Base-by-base conservation (phyloP, 805 yeast genomes). In the Crinitomyces ghanaensis region DNA sequence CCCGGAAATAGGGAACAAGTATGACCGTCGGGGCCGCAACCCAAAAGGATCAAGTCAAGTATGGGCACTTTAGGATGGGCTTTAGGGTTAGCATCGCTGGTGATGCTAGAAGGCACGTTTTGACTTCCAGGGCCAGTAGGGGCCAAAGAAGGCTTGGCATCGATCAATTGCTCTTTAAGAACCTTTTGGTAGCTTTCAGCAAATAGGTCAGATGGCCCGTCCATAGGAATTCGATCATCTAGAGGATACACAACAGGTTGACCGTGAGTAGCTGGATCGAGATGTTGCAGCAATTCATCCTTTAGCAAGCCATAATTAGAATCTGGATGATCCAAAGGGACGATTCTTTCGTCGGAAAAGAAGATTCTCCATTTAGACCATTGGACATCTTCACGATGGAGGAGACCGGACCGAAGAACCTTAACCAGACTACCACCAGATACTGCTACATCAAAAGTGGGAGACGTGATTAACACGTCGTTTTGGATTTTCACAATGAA, bases 21-120 rank as follows among this genome's bases (percentile, higher is more conserved):
- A 56, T 85, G 96, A 24, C 95, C 96, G 50, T 85, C 96, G 22
- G 95, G 95, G 5, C 96, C 96, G 54, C 91, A 80, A 15, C 96
- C 96, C 42, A 85, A 65, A 36, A 84, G 60, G 15, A 85, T 61
- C 46, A 84, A 60, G 56, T 85, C 94, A 20, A 71, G 48, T 1
- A 42, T 34, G 13, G 53, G 47, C n/a, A n/a, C n/a, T n/a, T n/a
- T n/a, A n/a, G n/a, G n/a, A n/a, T n/a, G n/a, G n/a, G n/a, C n/a
- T n/a, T n/a, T n/a, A n/a, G n/a, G n/a, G n/a, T n/a, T n/a, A n/a
- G n/a, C n/a, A n/a, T n/a, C n/a, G n/a, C n/a, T n/a, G n/a, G n/a
- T n/a, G n/a, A n/a, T n/a, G n/a, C n/a, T n/a, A n/a, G n/a, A n/a
- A n/a, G n/a, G n/a, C n/a, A n/a, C n/a, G n/a, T n/a, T n/a, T n/a